A percentile compares a stretch with the other conserved stretches of the same genome.
These are phyloP conservation scores for Moniliophthora roreri DNA, from an alignment of 1,284 basidiomycete genomes.

Conservation along the genomic window DNA sequence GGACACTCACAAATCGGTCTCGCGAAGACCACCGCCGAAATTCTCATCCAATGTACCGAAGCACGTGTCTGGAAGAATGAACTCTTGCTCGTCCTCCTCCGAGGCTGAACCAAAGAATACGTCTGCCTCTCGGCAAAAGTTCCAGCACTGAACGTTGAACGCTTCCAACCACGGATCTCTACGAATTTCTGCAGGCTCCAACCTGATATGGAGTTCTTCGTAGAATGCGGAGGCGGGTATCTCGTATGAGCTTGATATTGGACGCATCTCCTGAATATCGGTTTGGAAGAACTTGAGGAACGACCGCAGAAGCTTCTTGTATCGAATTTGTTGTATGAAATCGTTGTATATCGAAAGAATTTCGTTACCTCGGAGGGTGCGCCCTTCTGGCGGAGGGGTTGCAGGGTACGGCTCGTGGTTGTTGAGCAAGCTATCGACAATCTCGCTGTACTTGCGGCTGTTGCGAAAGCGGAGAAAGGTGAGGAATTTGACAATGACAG, in stretches of 20 bases:
- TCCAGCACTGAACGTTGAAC: slow-evolving; percentile 15
- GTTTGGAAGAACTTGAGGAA: slow-evolving; percentile 15
- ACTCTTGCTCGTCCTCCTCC: slow-evolving; percentile 30
- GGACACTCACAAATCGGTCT: slow-evolving; percentile 11
- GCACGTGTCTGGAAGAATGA: slow-evolving; percentile 33
- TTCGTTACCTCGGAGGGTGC: not conserved
- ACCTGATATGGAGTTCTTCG: slow-evolving; percentile 14
- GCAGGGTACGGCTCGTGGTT: slow-evolving; percentile 1
- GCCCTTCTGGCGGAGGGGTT: not conserved
- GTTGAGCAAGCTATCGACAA: slow-evolving; percentile 17
- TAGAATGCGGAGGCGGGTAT: slow-evolving; percentile 21
- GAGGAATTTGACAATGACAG: slow-evolving; percentile 37
- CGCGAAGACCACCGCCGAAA: slow-evolving; percentile 18
- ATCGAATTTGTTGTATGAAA: slow-evolving; percentile 10
- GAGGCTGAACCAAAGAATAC: slow-evolving; percentile 33
- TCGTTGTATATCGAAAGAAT: slow-evolving; percentile 9
- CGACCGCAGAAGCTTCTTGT: slow-evolving; percentile 7
- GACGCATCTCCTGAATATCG: not conserved
- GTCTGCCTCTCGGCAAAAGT: slow-evolving; percentile 28
- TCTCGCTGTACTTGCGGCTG: slow-evolving; percentile 40
- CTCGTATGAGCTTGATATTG: slow-evolving; percentile 3
- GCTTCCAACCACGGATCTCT: slow-evolving; percentile 10
- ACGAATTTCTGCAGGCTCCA: slow-evolving; percentile 22
- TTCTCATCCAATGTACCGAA: slow-evolving; percentile 33
- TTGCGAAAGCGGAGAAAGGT: slow-evolving; percentile 57